Percentiles rank a stretch among this genome's conserved stretches.
These are phyloP conservation scores for Pseudocercospora cruenta DNA, from an alignment of 2,329 filamentous ascomycete species.

Conservation along the genomic window DNA sequence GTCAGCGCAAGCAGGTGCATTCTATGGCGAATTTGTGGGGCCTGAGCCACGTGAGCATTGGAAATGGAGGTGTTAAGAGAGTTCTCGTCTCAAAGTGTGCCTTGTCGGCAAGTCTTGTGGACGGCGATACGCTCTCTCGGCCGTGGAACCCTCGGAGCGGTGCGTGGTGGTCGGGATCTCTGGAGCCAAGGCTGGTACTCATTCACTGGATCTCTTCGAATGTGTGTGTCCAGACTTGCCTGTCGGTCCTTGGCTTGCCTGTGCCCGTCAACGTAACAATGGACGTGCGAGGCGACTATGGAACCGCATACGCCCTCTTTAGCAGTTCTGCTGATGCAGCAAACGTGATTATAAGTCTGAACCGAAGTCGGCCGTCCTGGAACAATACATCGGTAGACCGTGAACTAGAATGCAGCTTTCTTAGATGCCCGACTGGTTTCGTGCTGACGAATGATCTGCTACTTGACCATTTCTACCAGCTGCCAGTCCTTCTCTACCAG, in stretches of 20 bases:
- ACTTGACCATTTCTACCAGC: conserved; percentile 9
- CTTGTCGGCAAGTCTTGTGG: conserved; percentile 5
- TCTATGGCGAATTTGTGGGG: conserved; percentile 21
- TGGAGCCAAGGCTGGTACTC: conserved; percentile 17
- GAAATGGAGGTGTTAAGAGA: conserved; percentile 1
- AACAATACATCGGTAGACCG: conserved; percentile 10
- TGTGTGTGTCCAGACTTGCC: conserved; percentile 18
- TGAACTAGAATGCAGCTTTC: conserved; percentile 15
- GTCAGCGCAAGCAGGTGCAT: conserved; percentile 19
- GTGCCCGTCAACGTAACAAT: conserved; percentile 9
- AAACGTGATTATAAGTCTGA: conserved; percentile 1
- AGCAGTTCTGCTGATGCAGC: conserved; percentile 12
- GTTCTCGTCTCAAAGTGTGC: conserved; percentile 18
- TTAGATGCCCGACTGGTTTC: conserved; percentile 12
- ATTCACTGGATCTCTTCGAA: conserved; percentile 14
- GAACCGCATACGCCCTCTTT: conserved; percentile 16
- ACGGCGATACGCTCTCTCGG: not conserved
- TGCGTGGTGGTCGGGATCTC: conserved; percentile 12
- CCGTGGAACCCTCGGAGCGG: conserved; percentile 16
- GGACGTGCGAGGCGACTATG: conserved; percentile 18
- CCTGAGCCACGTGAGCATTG: conserved; percentile 18
- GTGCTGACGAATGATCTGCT: conserved; percentile 13
- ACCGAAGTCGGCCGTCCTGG: conserved; percentile 14
- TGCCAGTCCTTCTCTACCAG: conserved; percentile 14
- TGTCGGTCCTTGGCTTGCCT: conserved; percentile 14